Conservation (phyloP, 2,329 filamentous ascomycete species). For the Fusarium circinatum region DNA sequence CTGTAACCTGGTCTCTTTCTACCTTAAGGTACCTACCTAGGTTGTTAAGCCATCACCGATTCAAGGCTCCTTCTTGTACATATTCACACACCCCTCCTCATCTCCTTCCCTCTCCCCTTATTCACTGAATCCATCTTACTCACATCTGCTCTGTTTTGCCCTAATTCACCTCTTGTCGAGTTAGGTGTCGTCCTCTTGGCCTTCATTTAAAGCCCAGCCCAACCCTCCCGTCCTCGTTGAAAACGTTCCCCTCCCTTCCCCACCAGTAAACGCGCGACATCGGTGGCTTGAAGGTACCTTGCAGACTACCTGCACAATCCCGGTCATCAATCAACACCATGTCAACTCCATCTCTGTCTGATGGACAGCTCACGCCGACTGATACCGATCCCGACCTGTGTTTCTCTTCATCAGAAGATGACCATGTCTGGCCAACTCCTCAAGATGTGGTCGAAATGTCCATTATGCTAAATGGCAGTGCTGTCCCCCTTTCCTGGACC, state of each 20-base stretch:
- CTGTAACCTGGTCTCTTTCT: slow-evolving; percentile 20
- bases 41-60: slow-evolving; percentile 15
- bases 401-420: slow-evolving; percentile 34
- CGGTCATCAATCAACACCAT: slow-evolving; percentile 40
- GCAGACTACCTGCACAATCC: slow-evolving; percentile 42
- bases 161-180: slow-evolving; percentile 13
- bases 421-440: slow-evolving; percentile 42
- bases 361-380: slow-evolving; percentile 43
- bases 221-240: slow-evolving; percentile 12
- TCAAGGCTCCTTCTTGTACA: slow-evolving; percentile 23
- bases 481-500: slow-evolving; percentile 39
- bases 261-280: slow-evolving; percentile 39
- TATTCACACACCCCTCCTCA: slow-evolving; percentile 24
- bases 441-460: slow-evolving; percentile 45
- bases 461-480: slow-evolving; percentile 42
- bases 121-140: slow-evolving; percentile 17
- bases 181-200: slow-evolving; percentile 7
- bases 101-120: background rate
- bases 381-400: slow-evolving; percentile 43
- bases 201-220: slow-evolving; percentile 14
- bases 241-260: slow-evolving; percentile 8
- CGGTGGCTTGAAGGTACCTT: slow-evolving; percentile 43
- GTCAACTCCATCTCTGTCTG: slow-evolving; percentile 43
- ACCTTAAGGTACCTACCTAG: background rate
- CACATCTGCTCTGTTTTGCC: slow-evolving; percentile 7